Base-by-base conservation (phyloP, 805 yeast genomes). In the Candida sanyiensis region DNA sequence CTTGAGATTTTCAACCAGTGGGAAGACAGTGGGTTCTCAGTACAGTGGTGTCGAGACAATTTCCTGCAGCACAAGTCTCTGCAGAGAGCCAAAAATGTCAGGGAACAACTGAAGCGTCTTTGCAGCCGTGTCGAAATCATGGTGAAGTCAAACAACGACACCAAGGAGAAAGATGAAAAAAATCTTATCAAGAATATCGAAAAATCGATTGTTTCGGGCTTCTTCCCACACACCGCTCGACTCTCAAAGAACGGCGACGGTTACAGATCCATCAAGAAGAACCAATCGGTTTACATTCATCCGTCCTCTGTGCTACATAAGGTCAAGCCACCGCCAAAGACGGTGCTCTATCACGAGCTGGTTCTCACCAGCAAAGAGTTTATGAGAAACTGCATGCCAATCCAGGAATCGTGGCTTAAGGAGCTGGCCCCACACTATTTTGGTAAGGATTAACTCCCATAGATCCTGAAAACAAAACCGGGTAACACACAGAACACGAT, bases 211-310 rank as follows among this genome's bases (percentile, higher is more conserved):
- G 75, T 86, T 3, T 74, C 88, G 4, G 98, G 98, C 1, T 88
- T 86, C 59, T 93, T 93, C 69, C 88, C 94, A 93, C 97, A 93
- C 65, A 95, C 85, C 34, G 97, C 97, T 18, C 88, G 74, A 28
- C 61, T 85, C 18, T 69, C 90, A 65, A 85, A 83, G 67, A 76
- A 81, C n/a, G 80, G 86, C 27, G 84, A 80, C 39, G 69, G 76
- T 27, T 85, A 82, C 54, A 63, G 71, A 33, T 72, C 83, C 3
- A 54, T 82, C 24, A 76, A 76, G 48, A 79, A 78, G 45, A 79
- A 80, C 28, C 81, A 84, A 44, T 72, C 77, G n/a, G 90, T 87
- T 1, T 71, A 66, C 51, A 69, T 90, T 23, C 98, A 90, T 52
- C 98, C 98, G 0, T 81, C 95, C 0, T 83, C 95, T 0, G 75